Conservation (phyloP, 2,329 filamentous ascomycete species). For the Penicillium sp. region DNA sequence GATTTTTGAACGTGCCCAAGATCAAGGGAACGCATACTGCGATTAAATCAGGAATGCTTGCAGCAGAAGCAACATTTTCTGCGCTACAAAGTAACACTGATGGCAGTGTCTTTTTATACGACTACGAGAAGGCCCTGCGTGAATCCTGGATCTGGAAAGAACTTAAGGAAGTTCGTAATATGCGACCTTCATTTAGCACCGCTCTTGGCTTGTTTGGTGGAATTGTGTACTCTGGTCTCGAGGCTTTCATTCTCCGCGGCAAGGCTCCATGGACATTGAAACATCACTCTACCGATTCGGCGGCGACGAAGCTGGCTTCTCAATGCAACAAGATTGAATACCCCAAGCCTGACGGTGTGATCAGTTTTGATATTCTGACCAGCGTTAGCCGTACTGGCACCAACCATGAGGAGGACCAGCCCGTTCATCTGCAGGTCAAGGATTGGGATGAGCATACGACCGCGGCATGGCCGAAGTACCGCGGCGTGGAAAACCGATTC, state of each 20-base stretch:
- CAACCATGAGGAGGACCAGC: slow-evolving; percentile 98
- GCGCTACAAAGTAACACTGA: slow-evolving; percentile 60
- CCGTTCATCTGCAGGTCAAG: slow-evolving; percentile 88
- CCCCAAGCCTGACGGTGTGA: slow-evolving; percentile 90
- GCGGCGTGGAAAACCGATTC: slow-evolving; percentile 93
- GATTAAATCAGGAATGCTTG: slow-evolving; percentile 96
- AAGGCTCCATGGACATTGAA: slow-evolving; percentile 87
- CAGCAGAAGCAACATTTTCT: slow-evolving; percentile 81
- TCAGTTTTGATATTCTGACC: slow-evolving; percentile 94
- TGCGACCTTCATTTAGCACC: slow-evolving; percentile 89
- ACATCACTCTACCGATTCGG: slow-evolving; percentile 74
- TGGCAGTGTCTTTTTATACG: slow-evolving; percentile 82
- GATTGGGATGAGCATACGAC: slow-evolving; percentile 91
- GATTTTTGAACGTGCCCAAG: slow-evolving; percentile 96
- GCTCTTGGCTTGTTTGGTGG: slow-evolving; percentile 86
- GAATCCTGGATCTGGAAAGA: slow-evolving; percentile 90
- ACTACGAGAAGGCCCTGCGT: slow-evolving; percentile 87
- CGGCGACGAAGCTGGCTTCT: slow-evolving; percentile 74
- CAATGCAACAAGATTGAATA: slow-evolving; percentile 88
- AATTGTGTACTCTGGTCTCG: slow-evolving; percentile 85
- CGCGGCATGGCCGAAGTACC: slow-evolving; percentile 78
- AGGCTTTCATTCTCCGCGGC: slow-evolving; percentile 83
- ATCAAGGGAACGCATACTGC: slow-evolving; percentile 98
- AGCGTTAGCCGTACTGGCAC: slow-evolving; percentile 93
- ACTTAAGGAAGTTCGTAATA: slow-evolving; percentile 91